Conservation (phyloP, 768 basidiomycete genomes). For the Hypholoma sublateritium region DNA sequence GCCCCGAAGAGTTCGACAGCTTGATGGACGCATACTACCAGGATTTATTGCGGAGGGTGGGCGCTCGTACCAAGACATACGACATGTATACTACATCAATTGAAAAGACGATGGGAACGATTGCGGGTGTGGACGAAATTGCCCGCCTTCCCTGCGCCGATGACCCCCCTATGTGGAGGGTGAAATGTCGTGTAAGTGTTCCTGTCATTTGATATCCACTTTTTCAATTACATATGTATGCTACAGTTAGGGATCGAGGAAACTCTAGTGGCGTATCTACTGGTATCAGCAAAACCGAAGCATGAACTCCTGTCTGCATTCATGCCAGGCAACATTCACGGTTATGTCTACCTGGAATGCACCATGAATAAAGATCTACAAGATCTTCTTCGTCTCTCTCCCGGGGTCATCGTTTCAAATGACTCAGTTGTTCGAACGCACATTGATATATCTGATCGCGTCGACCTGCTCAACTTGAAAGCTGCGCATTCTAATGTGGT, state of each 20-base stretch:
- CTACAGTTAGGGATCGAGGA: background rate
- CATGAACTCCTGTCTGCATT: background rate
- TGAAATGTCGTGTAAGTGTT: background rate
- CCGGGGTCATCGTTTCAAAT: background rate
- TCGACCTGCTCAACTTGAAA: too few relatives aligned
- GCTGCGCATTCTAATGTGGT: too few relatives aligned
- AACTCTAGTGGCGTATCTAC: background rate
- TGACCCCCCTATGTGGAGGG: background rate
- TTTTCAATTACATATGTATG: background rate
- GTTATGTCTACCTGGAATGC: background rate
- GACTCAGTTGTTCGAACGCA: background rate
- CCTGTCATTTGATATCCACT: background rate
- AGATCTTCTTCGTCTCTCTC: background rate
- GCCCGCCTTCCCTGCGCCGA: too few relatives aligned
- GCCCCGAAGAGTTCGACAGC: background rate
- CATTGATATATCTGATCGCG: background rate
- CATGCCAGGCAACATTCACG: background rate
- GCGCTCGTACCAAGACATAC: too few relatives aligned
- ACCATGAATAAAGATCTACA: background rate
- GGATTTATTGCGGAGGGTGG: background rate
- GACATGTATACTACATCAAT: too few relatives aligned
- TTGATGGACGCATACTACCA: background rate
- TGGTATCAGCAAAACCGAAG: background rate
- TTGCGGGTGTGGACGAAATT: too few relatives aligned
- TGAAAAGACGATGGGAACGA: too few relatives aligned